Percentiles rank a stretch among this genome's conserved stretches.
Conservation (phyloP, 441 rosid species). For the Brassica hybrid region DNA sequence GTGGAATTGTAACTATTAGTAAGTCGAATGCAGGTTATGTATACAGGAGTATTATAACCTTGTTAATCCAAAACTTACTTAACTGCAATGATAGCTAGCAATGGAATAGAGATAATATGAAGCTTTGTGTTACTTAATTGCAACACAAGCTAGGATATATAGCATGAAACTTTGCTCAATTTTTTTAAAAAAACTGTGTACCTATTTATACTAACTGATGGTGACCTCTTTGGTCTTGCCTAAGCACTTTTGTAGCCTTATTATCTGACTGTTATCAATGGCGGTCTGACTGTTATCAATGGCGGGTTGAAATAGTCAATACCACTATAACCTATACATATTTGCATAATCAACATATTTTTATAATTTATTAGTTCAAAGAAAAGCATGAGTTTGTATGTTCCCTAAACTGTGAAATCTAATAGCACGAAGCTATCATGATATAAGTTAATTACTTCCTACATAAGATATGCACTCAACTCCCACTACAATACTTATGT, state of each 20-base stretch:
- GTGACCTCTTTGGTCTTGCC: too few species aligned
- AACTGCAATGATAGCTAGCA: not conserved
- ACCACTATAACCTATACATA: not conserved
- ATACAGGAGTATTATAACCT: not conserved
- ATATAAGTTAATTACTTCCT: not conserved
- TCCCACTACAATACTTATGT: not conserved
- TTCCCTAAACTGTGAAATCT: not conserved
- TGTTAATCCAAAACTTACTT: not conserved
- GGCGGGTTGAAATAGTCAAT: too few species aligned
- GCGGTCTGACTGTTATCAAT: too few species aligned
- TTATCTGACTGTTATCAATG: too few species aligned
- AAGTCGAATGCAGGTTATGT: not conserved
- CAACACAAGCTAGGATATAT: too few species aligned
- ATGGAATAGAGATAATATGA: conserved; percentile 1
- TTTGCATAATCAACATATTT: not conserved
- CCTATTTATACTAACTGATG: too few species aligned
- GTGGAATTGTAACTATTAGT: not conserved
- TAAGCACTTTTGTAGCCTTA: too few species aligned
- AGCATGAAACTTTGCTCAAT: not conserved
- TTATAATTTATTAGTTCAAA: not conserved
- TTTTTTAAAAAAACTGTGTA: too few species aligned
- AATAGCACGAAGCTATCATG: too few species aligned
- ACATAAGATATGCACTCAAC: not conserved
- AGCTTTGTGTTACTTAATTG: too few species aligned
- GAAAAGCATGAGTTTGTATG: not conserved